A percentile compares a stretch with the other conserved stretches of the same genome.
phyloP scores from a whole-genome alignment of 169 alveolate species.

The Cryptosporidium xiaoi region DNA sequence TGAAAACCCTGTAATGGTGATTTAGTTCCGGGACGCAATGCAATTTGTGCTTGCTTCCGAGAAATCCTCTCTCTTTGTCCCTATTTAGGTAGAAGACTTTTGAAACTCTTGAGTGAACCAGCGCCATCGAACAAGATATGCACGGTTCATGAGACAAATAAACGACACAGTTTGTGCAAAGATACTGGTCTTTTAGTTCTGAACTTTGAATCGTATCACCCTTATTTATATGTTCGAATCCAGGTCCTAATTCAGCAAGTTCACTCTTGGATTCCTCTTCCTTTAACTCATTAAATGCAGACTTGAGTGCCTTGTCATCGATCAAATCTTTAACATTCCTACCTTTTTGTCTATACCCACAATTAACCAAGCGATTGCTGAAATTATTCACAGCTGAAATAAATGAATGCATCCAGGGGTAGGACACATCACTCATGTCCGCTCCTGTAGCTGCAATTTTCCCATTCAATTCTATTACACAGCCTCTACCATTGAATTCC shows the following conservation, averaged over 20 bases:
- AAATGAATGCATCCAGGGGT: constrained; percentile 83
- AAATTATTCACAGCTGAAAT: constrained; percentile 78
- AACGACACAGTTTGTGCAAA: constrained; percentile 86
- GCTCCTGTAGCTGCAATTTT: constrained; percentile 82
- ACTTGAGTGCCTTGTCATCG: too few relatives aligned
- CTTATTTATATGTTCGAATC: neutral
- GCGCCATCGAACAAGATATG: constrained; percentile 97
- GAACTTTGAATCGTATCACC: constrained; percentile 12
- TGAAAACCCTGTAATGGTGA: constrained; percentile 84
- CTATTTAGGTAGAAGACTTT: constrained; percentile 84
- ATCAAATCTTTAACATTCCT: constrained; percentile 4
- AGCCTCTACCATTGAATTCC: constrained; percentile 78
- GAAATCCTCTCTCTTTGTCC: constrained; percentile 81
- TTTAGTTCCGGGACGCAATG: constrained; percentile 82
- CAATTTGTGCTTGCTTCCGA: constrained; percentile 82
- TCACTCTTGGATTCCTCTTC: constrained; percentile 45
- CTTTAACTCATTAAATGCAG: too few relatives aligned
- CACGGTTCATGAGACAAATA: constrained; percentile 93
- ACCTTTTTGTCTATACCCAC: constrained; percentile 23
- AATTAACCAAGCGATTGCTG: constrained; percentile 77
- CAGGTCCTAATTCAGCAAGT: neutral
- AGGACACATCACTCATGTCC: constrained; percentile 80
- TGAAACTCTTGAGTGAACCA: constrained; percentile 92
- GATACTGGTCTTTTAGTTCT: constrained; percentile 77
- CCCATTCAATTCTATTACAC: constrained; percentile 81